Percentiles rank a stretch among this genome's conserved stretches.
phyloP scores from a whole-genome alignment of 179 eudicot species.

The Amaranthus tricolor region DNA sequence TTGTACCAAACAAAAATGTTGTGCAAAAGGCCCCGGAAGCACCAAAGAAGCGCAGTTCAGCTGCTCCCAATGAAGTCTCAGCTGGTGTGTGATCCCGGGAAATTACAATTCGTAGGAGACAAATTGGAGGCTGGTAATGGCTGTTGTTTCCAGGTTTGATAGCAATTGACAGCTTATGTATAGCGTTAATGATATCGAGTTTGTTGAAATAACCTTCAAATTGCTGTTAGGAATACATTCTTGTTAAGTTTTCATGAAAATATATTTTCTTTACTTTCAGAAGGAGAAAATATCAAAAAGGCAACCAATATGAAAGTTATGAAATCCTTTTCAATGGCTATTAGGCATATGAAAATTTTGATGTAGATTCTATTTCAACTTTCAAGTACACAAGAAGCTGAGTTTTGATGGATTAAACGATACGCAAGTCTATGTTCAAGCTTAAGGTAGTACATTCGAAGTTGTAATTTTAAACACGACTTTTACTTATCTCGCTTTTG shows the following conservation, averaged over 20 bases:
- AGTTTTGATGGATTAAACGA: not conserved
- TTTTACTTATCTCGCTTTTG: too few relatives aligned
- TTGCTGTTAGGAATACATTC: not conserved
- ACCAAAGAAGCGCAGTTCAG: constrained; percentile 47
- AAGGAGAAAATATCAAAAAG: not conserved
- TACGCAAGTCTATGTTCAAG: not conserved
- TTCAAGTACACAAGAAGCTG: not conserved
- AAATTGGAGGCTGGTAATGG: constrained; percentile 11
- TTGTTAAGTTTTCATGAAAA: not conserved
- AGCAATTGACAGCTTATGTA: constrained; percentile 26
- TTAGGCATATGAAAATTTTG: not conserved
- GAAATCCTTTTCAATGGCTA: not conserved
- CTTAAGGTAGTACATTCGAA: not conserved
- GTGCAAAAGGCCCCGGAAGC: constrained; percentile 55
- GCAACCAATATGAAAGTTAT: not conserved
- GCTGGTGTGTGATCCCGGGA: constrained; percentile 22
- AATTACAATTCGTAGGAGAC: constrained; percentile 12
- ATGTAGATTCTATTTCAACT: constrained; percentile 3
- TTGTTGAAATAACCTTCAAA: constrained; percentile 26
- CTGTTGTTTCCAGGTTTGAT: constrained; percentile 9
- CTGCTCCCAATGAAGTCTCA: constrained; percentile 29
- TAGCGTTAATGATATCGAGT: constrained; percentile 27
- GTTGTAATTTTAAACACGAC: too few relatives aligned
- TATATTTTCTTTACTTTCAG: not conserved
- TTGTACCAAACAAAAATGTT: constrained; percentile 60